These are phyloP conservation scores for Coriolopsis trogii DNA, from an alignment of 1,284 basidiomycete species.

Conservation along the genomic window DNA sequence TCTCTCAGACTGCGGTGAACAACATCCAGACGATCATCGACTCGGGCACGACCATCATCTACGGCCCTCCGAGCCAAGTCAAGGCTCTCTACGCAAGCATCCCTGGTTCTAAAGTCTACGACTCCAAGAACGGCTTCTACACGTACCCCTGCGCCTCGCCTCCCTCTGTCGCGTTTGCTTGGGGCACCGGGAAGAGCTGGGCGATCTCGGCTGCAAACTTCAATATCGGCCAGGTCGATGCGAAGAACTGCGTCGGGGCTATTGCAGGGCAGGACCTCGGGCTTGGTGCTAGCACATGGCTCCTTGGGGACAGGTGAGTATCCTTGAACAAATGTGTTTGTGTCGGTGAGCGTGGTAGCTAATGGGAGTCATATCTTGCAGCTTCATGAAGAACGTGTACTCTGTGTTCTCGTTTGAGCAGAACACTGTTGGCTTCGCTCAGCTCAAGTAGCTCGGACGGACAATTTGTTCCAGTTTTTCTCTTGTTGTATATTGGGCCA, in stretches of 20 bases:
- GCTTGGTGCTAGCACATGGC: conserved; percentile 30
- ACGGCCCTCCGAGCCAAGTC: conserved; percentile 49
- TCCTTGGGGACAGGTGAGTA: conserved; percentile 31
- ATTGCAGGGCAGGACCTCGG: conserved; percentile 29
- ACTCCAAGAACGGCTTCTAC: conserved; percentile 32
- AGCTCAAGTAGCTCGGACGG: conserved; percentile 18
- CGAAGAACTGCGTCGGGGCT: conserved; percentile 31
- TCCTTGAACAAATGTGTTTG: not conserved
- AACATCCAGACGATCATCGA: conserved; percentile 38
- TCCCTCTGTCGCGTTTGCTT: conserved; percentile 32
- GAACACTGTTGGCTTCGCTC: conserved; percentile 30
- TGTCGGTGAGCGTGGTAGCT: not conserved
- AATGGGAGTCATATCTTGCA: not conserved
- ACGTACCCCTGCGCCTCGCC: conserved; percentile 32
- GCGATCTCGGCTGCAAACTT: conserved; percentile 31
- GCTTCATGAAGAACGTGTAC: conserved; percentile 34
- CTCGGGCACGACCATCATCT: conserved; percentile 53
- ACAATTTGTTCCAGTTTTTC: conserved; percentile 27
- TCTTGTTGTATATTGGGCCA: conserved; percentile 29
- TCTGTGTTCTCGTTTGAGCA: conserved; percentile 29
- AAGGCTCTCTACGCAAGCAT: conserved; percentile 47
- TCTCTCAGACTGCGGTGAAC: conserved; percentile 27
- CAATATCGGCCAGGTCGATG: conserved; percentile 28
- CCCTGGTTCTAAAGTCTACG: conserved; percentile 39
- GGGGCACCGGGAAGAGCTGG: conserved; percentile 37